Percentiles rank a stretch among this genome's conserved stretches.
phyloP scores from a whole-genome alignment of 108 stramenopile species.

The Thalassiosira profunda region DNA sequence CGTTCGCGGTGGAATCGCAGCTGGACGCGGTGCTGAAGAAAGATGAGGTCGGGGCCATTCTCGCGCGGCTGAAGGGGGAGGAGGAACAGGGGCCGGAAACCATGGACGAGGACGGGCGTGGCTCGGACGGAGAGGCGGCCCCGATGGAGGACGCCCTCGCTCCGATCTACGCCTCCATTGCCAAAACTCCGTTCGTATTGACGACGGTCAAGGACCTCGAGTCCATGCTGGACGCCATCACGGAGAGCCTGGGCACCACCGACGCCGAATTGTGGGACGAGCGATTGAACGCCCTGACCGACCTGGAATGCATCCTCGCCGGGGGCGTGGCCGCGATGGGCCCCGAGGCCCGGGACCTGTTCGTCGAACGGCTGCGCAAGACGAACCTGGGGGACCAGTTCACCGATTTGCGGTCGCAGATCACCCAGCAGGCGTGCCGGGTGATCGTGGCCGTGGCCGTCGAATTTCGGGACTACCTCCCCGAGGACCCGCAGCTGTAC shows the following conservation, averaged over 20 bases:
- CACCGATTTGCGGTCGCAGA: conserved; percentile 50
- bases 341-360: conserved; percentile 25
- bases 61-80: conserved; percentile 13
- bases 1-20: conserved; percentile 43
- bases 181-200: conserved; percentile 17
- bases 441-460: conserved; percentile 17
- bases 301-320: conserved; percentile 48
- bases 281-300: conserved; percentile 35
- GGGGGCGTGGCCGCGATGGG: conserved; percentile 13
- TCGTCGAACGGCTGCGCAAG: conserved; percentile 39
- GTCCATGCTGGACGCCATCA: conserved; percentile 13
- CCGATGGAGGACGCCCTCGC: conserved; percentile 9
- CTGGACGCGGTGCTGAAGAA: conserved; percentile 40
- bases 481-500: conserved; percentile 19
- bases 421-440: conserved; percentile 46
- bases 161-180: conserved; percentile 29
- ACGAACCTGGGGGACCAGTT: conserved; percentile 50
- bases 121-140: background rate
- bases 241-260: conserved; percentile 11
- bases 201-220: conserved; percentile 32
- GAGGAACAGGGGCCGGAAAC: background rate
- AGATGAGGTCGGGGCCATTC: conserved; percentile 20
- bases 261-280: conserved; percentile 53
- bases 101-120: conserved; percentile 12
- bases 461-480: conserved; percentile 34